Percentiles rank a stretch among this genome's conserved stretches.
These are phyloP conservation scores for Cytospora piceae DNA, from an alignment of 2,329 filamentous ascomycete species.

Conservation along the genomic window DNA sequence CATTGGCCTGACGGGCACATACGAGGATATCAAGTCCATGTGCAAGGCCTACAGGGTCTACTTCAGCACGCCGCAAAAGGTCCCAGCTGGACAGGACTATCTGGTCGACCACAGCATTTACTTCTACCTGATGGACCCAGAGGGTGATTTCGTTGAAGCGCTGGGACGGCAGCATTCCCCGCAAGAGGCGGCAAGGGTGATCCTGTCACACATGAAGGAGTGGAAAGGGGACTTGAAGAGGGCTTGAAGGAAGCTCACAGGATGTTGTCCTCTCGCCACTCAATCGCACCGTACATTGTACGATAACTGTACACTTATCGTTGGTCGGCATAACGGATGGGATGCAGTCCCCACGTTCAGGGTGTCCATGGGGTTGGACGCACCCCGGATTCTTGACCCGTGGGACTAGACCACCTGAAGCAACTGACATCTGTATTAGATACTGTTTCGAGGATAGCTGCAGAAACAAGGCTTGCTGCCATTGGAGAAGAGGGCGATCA, in stretches of 20 bases:
- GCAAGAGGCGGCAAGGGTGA: constrained; percentile 80
- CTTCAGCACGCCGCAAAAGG: constrained; percentile 87
- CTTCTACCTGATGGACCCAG: constrained; percentile 98
- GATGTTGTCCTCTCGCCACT: constrained; percentile 20
- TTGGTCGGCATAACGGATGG: not conserved
- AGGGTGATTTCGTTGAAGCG: constrained; percentile 97
- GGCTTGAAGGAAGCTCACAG: constrained; percentile 13
- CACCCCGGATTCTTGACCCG: constrained; percentile 5
- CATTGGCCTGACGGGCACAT: constrained; percentile 87
- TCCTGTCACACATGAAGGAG: constrained; percentile 80
- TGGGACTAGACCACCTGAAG: not conserved
- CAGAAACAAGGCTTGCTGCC: not conserved
- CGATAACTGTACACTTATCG: not conserved
- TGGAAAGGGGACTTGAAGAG: constrained; percentile 45
- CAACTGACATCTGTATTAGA: not conserved
- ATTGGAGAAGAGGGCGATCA: constrained; percentile 20
- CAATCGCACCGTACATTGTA: constrained; percentile 11
- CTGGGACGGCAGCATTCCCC: constrained; percentile 93
- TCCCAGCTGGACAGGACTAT: constrained; percentile 94
- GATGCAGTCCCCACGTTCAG: not conserved
- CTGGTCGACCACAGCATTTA: constrained; percentile 99
- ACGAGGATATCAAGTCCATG: constrained; percentile 89
- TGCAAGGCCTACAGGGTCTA: constrained; percentile 98
- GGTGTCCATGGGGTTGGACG: not conserved
- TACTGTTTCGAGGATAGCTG: constrained; percentile 24